phyloP scores from a whole-genome alignment of 2,329 filamentous ascomycete genomes.

The Trichoderma sp. region DNA sequence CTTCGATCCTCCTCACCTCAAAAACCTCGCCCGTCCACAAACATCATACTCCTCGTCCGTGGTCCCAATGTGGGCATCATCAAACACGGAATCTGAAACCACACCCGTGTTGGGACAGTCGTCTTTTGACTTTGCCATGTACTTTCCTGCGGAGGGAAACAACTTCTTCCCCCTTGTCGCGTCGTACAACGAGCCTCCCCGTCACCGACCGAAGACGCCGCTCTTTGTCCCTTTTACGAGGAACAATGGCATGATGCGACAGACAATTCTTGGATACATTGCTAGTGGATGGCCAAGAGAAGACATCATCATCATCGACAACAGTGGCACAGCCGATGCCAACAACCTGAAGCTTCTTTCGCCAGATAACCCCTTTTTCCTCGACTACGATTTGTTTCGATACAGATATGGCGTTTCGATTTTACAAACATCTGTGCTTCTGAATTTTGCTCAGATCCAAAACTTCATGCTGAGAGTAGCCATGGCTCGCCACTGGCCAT shows the following conservation, averaged over 20 bases:
- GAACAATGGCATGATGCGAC: conserved; percentile 15
- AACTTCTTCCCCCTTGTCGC: conserved; percentile 17
- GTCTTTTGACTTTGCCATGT: conserved; percentile 1
- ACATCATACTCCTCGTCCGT: neutral
- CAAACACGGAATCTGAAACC: neutral
- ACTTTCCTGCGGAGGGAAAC: conserved; percentile 11
- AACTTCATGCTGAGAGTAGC: conserved; percentile 5
- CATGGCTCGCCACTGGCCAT: conserved; percentile 9
- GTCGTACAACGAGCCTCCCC: conserved; percentile 15
- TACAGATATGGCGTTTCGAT: conserved; percentile 18
- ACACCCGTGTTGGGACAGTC: neutral
- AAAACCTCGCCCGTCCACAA: neutral
- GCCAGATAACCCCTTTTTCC: conserved; percentile 5
- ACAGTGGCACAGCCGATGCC: conserved; percentile 14
- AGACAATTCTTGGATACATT: conserved; percentile 11
- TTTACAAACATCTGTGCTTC: conserved; percentile 8
- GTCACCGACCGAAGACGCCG: conserved; percentile 13
- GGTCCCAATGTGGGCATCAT: neutral
- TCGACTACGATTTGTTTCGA: conserved; percentile 14
- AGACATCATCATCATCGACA: conserved; percentile 16
- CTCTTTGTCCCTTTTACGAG: conserved; percentile 15
- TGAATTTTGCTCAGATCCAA: conserved; percentile 14
- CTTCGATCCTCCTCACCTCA: neutral
- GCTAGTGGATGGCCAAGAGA: conserved; percentile 12
- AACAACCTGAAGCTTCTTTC: conserved; percentile 8